Conservation (phyloP, 2,329 filamentous ascomycete genomes). For the Plenodomus biglobosus region DNA sequence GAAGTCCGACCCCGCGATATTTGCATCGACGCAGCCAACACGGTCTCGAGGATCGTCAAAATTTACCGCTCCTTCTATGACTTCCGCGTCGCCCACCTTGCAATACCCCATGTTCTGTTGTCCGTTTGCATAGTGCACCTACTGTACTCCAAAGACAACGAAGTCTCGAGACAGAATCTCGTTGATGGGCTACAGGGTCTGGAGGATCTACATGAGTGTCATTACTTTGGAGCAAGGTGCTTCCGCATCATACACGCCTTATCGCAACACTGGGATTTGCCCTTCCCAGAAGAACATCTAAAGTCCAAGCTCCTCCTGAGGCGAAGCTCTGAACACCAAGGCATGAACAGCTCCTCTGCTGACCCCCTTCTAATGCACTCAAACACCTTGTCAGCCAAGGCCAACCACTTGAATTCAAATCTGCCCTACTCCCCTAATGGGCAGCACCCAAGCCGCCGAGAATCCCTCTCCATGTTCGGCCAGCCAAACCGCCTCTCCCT, state of each 20-base stretch:
- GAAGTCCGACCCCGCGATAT: conserved; percentile 65
- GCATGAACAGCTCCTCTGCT: conserved; percentile 22
- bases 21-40: conserved; percentile 56
- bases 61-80: conserved; percentile 50
- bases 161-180: conserved; percentile 42
- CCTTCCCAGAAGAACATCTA: conserved; percentile 44
- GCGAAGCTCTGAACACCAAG: conserved; percentile 10
- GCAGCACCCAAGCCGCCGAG: conserved; percentile 18
- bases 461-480: conserved; percentile 38
- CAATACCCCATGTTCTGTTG: conserved; percentile 46
- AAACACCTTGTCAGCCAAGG: conserved; percentile 13
- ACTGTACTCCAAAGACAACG: conserved; percentile 46
- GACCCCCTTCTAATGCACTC: conserved; percentile 22
- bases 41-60: conserved; percentile 47
- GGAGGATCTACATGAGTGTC: conserved; percentile 47
- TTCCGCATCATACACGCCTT: conserved; percentile 49
- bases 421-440: conserved; percentile 1
- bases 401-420: conserved; percentile 12
- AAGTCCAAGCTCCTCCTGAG: conserved; percentile 29
- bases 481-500: conserved; percentile 16
- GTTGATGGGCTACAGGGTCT: conserved; percentile 48
- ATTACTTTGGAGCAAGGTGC: conserved; percentile 48
- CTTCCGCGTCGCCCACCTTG: conserved; percentile 45
- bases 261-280: conserved; percentile 48
- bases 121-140: conserved; percentile 50